Percentiles rank a stretch among this genome's conserved stretches.
phyloP scores from a whole-genome alignment of 148 eudicot species.

The Nepenthes mirabilis region DNA sequence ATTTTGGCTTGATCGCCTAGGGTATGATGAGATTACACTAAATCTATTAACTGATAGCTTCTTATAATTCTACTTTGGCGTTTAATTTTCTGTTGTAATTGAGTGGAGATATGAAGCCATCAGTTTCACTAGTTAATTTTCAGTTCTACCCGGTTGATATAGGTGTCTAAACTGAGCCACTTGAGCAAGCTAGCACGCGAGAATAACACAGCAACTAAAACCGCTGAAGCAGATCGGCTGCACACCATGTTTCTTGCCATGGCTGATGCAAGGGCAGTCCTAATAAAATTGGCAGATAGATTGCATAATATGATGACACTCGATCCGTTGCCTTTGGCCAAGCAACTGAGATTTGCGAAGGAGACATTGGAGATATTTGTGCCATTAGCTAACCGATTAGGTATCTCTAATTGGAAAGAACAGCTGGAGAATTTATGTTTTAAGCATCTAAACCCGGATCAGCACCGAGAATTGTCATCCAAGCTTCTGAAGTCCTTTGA shows the following conservation, averaged over 20 bases:
- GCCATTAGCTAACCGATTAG: slow-evolving; percentile 87
- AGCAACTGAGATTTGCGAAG: slow-evolving; percentile 82
- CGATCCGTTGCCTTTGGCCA: slow-evolving; percentile 60
- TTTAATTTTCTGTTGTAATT: background rate
- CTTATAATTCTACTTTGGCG: background rate
- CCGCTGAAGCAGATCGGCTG: slow-evolving; percentile 81
- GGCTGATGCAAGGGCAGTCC: slow-evolving; percentile 96
- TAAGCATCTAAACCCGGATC: slow-evolving; percentile 55
- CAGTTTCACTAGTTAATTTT: background rate
- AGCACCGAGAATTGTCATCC: slow-evolving; percentile 58
- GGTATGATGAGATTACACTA: no score
- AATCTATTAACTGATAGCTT: no score
- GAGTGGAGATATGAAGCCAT: background rate
- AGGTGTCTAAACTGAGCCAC: slow-evolving; percentile 88
- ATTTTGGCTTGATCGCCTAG: no score
- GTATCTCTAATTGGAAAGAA: slow-evolving; percentile 87
- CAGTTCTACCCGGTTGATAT: background rate
- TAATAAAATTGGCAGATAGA: slow-evolving; percentile 86
- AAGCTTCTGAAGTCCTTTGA: slow-evolving; percentile 60
- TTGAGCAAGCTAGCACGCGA: slow-evolving; percentile 99
- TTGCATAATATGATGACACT: slow-evolving; percentile 88
- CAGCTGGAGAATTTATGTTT: slow-evolving; percentile 81
- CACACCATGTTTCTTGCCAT: slow-evolving; percentile 97
- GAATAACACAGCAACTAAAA: slow-evolving; percentile 63
- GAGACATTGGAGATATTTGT: slow-evolving; percentile 95